These are phyloP conservation scores for Gastrodia elata DNA, from an alignment of 106 monocot species.

Conservation along the genomic window DNA sequence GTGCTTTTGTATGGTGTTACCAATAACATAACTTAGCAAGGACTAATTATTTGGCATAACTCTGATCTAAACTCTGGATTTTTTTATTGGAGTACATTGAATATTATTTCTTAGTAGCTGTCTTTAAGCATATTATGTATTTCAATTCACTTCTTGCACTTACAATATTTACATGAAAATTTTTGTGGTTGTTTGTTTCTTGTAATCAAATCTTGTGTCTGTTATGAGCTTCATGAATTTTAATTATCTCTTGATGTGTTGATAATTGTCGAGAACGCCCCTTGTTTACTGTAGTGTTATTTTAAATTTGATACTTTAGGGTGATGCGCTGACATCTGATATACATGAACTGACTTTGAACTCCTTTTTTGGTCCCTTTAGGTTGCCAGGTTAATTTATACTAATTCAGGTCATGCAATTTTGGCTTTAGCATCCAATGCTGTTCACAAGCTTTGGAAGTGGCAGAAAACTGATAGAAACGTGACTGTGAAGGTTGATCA, in stretches of 20 bases:
- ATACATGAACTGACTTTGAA: background rate
- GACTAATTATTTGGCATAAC: background rate
- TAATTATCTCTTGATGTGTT: too few relatives aligned
- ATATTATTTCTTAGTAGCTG: background rate
- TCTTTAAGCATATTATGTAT: background rate
- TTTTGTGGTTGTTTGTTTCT: background rate
- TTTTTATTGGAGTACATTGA: conserved; percentile 2
- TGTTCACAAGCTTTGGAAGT: conserved; percentile 70
- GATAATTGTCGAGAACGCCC: too few relatives aligned
- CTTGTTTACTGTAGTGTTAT: background rate
- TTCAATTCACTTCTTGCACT: background rate
- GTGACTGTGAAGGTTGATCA: conserved; percentile 33
- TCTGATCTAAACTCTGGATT: background rate
- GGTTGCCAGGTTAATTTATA: conserved; percentile 50
- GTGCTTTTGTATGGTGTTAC: background rate
- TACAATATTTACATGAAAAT: background rate
- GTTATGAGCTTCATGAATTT: too few relatives aligned
- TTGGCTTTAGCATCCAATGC: conserved; percentile 61
- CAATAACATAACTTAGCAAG: background rate
- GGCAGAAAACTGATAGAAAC: conserved; percentile 50
- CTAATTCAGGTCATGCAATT: conserved; percentile 47
- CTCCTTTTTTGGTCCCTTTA: conserved; percentile 7
- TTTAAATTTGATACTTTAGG: background rate
- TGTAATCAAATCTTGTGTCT: background rate
- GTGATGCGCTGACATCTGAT: background rate